Percentiles rank a stretch among this genome's conserved stretches.
Conservation (phyloP, 2,329 filamentous ascomycete species). For the Aspergillus neotritici region DNA sequence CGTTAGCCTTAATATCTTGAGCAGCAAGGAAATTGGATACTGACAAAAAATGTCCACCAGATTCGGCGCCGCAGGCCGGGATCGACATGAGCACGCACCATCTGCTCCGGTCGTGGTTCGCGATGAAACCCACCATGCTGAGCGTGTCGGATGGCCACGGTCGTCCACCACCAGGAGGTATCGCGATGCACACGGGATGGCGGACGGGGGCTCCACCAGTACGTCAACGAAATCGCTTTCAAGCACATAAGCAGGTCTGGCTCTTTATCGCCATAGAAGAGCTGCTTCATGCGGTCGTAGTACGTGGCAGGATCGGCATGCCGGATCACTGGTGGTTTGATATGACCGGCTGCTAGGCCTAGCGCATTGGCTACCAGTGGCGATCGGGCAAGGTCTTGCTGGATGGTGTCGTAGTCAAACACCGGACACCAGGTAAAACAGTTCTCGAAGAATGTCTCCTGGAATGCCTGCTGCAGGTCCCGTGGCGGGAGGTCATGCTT, state of each 20-base stretch:
- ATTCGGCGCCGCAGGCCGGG: constrained; percentile 34
- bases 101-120: constrained; percentile 26
- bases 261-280: constrained; percentile 41
- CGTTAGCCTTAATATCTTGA: too few relatives aligned
- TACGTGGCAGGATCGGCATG: constrained; percentile 37
- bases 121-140: constrained; percentile 44
- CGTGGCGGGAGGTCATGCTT: constrained; percentile 3
- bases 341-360: constrained; percentile 37
- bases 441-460: constrained; percentile 10
- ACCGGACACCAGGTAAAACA: constrained; percentile 10
- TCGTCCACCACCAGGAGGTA: constrained; percentile 45
- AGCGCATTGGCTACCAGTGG: constrained; percentile 24
- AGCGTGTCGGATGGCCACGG: constrained; percentile 40
- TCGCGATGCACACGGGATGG: constrained; percentile 37
- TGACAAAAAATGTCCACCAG: constrained; percentile 41
- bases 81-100: constrained; percentile 14
- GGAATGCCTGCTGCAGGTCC: constrained; percentile 10
- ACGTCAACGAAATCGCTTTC: constrained; percentile 38
- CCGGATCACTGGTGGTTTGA: constrained; percentile 39
- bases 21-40: neutral
- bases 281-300: constrained; percentile 36
- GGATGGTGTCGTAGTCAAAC: constrained; percentile 4
- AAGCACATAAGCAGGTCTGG: constrained; percentile 33
- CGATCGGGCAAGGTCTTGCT: constrained; percentile 3
- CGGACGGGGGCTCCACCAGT: constrained; percentile 41